Evolutionary conservation across 1,284 basidiomycete species (phyloP), one percentile per base, ranked within the genome.

Genomic region (Athelia psychrophila): DNA sequence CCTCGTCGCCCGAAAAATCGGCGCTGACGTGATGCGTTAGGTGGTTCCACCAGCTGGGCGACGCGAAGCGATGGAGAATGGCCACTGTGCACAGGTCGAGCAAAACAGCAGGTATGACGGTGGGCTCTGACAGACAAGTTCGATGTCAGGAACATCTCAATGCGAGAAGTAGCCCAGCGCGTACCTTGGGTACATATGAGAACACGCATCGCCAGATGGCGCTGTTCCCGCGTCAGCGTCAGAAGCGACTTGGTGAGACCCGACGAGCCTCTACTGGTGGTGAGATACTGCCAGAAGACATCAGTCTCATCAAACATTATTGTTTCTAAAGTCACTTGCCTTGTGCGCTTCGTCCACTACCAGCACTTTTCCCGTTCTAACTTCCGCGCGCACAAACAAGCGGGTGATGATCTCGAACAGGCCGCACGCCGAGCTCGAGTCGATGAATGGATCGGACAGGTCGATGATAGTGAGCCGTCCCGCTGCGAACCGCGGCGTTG

Each of bases 301-400:
- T 30, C 27, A 30, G 27, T 6, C 79, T 81, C 2, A 75, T 64
- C 2, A 77, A 74, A 3, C 79, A 80, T 4, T 79, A 62, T 82
- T 83, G 1, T 79, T 69, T 50, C 81, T 30, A 23, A 46, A n/a
- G 12, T 47, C n/a, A 22, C 71, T 46, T 52, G 84, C 87, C 63
- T 89, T 89, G 58, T 89, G 86, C 0, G 86, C 86, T 55, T 89
- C 88, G 48, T 89, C 87, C 0, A 90, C 81, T 0, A 90, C 75
- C 1, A 89, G 72, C 0, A 88, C 80, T 55, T 89, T 89, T 2
- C 87, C 88, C 0, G 81, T 82, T 2, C 66, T 71, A 1, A 86
- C 74, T 10, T 82, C 70, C 0, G 81, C 75, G n/a, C 85, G 74
- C 16, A 86, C 75, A 58, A 88, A 90, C 1, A 86, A 59, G 20